Evolutionary conservation across 2,329 filamentous ascomycete genomes (phyloP), one percentile per base, ranked within the genome.

Genomic region (Colletotrichum higginsianum): DNA sequence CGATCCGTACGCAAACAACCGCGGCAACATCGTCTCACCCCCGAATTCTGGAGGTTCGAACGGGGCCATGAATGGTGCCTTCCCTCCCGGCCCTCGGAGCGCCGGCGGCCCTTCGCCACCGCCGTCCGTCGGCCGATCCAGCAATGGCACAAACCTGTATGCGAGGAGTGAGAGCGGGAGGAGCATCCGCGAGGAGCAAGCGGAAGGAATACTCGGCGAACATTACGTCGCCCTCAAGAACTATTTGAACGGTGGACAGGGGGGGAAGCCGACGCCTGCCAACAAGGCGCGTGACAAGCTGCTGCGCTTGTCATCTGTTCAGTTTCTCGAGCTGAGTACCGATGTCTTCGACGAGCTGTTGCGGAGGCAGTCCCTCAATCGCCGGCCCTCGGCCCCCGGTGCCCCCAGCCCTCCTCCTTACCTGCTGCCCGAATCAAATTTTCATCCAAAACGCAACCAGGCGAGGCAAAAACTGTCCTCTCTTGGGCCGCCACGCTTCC

Each of bases 381-480:
- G 89, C 73, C 84, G 84, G 66, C 85, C 86, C 18, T 84, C 87
- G 26, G 88, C 86, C 75, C 85, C 86, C 30, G 82, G 83, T 23
- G 85, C 86, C 58, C 86, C 84, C 73, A 81, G 83, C 4, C 87
- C 88, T n/a, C 94, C 94, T 2, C 84, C 90, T 15, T 97, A 91
- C 79, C 88, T 99, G 7, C 85, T 94, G 30, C 94, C 96, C n/a
- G 94, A 96, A 80, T 89, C 92, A 75, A 92, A 91, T 74, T 98
- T 98, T 82, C 96, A 99, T 81, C 95, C 95, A 2, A 99, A 98
- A 83, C 92, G 96, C 74, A 99, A 99, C 80, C 95, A 98, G 81
- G 96, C 96, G n/a, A 90, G 96, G 50, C 95, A 98, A 82, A 97
- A 97, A 81, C 89, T 99, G 23, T 96, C 95, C 0, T 97, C 95